phyloP scores from a whole-genome alignment of 1,284 basidiomycete genomes.

The Microbotryum intermedium region DNA sequence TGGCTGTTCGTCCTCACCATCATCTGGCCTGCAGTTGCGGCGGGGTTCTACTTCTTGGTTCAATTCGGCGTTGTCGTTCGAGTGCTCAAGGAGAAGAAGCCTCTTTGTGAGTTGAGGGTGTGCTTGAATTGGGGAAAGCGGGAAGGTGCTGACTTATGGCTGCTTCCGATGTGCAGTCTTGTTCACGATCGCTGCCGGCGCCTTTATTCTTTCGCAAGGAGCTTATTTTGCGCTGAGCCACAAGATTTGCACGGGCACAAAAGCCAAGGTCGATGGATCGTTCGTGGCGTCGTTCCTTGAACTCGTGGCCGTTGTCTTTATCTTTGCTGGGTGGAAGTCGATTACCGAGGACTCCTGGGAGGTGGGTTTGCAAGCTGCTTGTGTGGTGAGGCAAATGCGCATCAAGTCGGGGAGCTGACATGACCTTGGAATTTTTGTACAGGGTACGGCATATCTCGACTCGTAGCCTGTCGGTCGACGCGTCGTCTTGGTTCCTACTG shows the following conservation, averaged over 20 bases:
- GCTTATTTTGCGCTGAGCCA: constrained; percentile 31
- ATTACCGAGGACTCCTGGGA: constrained; percentile 35
- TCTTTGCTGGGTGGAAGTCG: constrained; percentile 31
- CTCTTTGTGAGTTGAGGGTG: constrained; percentile 23
- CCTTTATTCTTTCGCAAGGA: constrained; percentile 29
- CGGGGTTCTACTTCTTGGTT: constrained; percentile 28
- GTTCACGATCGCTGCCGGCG: constrained; percentile 26
- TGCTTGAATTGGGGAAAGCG: neutral
- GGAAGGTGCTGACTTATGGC: neutral
- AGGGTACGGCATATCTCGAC: too few relatives aligned
- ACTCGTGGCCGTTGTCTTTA: constrained; percentile 23
- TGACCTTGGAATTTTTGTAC: too few relatives aligned
- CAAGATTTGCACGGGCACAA: constrained; percentile 30
- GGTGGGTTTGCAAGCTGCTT: constrained; percentile 6
- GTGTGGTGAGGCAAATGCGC: too few relatives aligned
- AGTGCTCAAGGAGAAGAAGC: constrained; percentile 32
- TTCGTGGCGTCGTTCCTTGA: constrained; percentile 34
- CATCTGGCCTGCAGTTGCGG: constrained; percentile 30
- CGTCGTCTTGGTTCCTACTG: too few relatives aligned
- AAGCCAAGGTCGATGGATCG: constrained; percentile 29
- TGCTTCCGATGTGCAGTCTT: constrained; percentile 5
- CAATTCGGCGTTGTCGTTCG: constrained; percentile 28
- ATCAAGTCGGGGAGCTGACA: too few relatives aligned
- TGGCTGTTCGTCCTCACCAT: constrained; percentile 34
- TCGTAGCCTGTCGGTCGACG: too few relatives aligned